Evolutionary conservation across 208 protist genomes (phyloP), one percentile per base, ranked within the genome.

Genomic region (Crithidia fasciculata): DNA sequence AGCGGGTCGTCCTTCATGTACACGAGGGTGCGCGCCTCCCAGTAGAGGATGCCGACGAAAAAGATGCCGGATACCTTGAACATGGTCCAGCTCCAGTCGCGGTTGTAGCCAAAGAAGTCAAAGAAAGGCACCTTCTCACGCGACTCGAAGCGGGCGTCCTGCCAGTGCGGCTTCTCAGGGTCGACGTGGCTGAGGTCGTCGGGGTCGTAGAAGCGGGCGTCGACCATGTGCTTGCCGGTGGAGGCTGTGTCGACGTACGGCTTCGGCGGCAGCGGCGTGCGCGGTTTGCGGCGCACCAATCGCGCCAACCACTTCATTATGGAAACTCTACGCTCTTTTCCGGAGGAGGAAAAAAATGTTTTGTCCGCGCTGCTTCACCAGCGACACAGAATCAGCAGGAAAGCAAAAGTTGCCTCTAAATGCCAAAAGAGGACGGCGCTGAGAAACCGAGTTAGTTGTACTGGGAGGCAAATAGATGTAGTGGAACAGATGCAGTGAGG

Each of bases 111-210:
- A 56, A 92, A 97, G 53, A 95, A 53, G 57, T 97, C 92, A 77
- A 97, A 93, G 68, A 97, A 95, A 0, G 88, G 92, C 2, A 94
- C 81, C 45, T 55, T 74, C 47, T 93, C 82, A 19, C 92, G 84
- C 4, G 87, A 87, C n/a, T 95, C 90, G 68, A 93, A 97, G 15
- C 85, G 79, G 3, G 84, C 78, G 59, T 95, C 92, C 54, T 93
- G 88, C 90, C 92, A 97, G 80, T 97, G 92, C 16, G 90, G 92
- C 66, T 92, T 95, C 60, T 97, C 90, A 0, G 92, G 89, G 52
- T 95, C 90, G 44, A 97, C 85, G 60, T 95, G 72, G 37, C 82
- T 83, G 19, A 97, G 59, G 62, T 94, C 87, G 10, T 82, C 77
- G 10, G 74, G 69, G 58, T 94, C 80, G 69, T 94, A 89, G 45